Evolutionary conservation across 441 rosid genomes (phyloP), one percentile per base, ranked within the genome.

Genomic region (Eutrema salsugineum): DNA sequence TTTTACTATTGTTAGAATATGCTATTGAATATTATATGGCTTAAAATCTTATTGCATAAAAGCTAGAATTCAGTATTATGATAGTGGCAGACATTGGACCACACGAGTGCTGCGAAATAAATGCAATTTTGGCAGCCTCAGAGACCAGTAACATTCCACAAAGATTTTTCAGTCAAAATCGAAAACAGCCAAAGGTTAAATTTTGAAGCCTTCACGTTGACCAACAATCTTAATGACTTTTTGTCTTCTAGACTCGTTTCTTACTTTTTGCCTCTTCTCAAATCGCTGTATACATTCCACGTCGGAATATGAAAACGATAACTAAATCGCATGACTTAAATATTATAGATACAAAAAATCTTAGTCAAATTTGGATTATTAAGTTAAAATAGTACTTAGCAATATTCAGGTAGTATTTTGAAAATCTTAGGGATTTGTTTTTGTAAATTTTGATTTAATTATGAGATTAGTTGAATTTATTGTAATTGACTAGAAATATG

Each of bases 41-140:
- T 59, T 4, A n/a, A 74, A 50, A 59, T 58, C 22, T 24, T 22
- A 33, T 12, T 59, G 63, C 32, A 60, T 22, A 33, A 60, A 59
- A 43, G 56, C 63, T 50, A 46, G 69, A 63, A 75, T 60, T 60
- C 42, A 61, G 36, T 51, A 53, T 24, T 16, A 61, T 30, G 65
- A 28, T 63, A 62, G 60, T 75, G 79, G 79, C 75, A 55, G 54
- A 75, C 79, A 75, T 8, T 69, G 66, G 79, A 75, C 75, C 79
- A 75, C 70, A 24, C 14, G 30, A 40, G 11, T 28, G 64, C 68
- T 55, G 49, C 8, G 72, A 44, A 22, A 46, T 55, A 63, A 54
- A 75, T 69, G 74, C 59, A 17, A 36, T 14, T 55, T 54, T 62
- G 79, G 79, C 79, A 69, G 79, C 79, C 79, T 46, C 55, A 55